Evolutionary conservation across 345 rosid genomes (phyloP), one percentile per base, ranked within the genome.

Genomic region (Combretum micranthum): DNA sequence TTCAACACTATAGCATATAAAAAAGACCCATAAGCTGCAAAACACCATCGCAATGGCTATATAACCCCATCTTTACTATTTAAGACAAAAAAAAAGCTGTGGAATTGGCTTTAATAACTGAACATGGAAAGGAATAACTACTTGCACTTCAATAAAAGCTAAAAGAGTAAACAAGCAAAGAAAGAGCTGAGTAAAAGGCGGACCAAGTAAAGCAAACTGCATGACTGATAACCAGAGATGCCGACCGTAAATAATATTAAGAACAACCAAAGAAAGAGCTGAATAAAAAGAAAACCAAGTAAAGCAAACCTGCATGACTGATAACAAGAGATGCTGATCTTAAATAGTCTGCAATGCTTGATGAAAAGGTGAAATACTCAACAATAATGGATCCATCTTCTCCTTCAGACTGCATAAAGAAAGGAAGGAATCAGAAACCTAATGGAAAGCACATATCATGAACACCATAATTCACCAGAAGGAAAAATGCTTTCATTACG

Each of bases 181-280:
- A 32, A 32, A 32, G 39, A 32, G 39, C 39, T 32, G 39, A 32
- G 39, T 4, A 32, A 12, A 45, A 60, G 2, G 19, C 15, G 15
- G 25, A 53, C 3, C 32, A 69, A 43, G 42, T 42, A 42, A 48
- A 56, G 39, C 68, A 42, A 60, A 82, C 95, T 39, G 96, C 97
- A 65, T 93, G 97, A 67, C 96, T 87, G 65, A 90, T 82, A 56
- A 89, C 88, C 52, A 85, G 99, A 62, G 97, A 93, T 44, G 97
- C 91, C 37, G 95, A 79, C 51, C 76, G 80, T 48, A 89, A 69
- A 78, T 90, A 75, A n/a, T n/a, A n/a, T n/a, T n/a, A n/a, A n/a
- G n/a, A n/a, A n/a, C n/a, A n/a, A n/a, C n/a, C n/a, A n/a, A n/a
- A n/a, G 11, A 45, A 18, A 21, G 26, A 3, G 10, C 2, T 4